Evolutionary conservation across 768 basidiomycete species (phyloP).

Genomic region (Hygrophorus russula): DNA sequence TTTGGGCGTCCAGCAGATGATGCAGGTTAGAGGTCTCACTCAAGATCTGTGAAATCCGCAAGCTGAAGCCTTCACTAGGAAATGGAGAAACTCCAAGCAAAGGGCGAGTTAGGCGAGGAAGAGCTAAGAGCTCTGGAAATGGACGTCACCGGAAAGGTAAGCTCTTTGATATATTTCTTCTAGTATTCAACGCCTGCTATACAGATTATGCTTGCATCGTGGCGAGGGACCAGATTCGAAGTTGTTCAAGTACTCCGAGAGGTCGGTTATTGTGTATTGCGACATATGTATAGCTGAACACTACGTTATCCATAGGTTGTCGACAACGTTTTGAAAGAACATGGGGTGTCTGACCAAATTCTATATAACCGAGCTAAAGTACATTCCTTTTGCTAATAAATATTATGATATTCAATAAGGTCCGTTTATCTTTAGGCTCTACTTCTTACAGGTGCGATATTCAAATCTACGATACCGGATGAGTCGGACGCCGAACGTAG

Average conservation of each 20-base stretch:
- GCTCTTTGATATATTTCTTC: constrained; percentile 3
- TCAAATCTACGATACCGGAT: constrained; percentile 77
- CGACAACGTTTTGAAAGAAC: constrained; percentile 79
- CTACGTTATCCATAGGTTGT: constrained; percentile 42
- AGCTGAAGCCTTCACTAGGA: constrained; percentile 34
- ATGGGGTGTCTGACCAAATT: constrained; percentile 55
- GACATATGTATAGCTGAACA: constrained; percentile 4
- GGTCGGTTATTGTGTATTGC: constrained; percentile 15
- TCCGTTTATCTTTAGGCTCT: constrained; percentile 45
- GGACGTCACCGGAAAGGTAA: constrained; percentile 85
- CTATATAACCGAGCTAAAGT: constrained; percentile 83
- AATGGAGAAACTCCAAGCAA: constrained; percentile 83
- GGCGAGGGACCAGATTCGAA: constrained; percentile 95
- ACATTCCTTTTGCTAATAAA: constrained; percentile 5
- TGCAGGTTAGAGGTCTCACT: constrained; percentile 33
- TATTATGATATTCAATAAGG: not conserved
- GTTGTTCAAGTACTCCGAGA: constrained; percentile 84
- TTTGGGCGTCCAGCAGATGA: constrained; percentile 65
- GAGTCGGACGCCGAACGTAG: constrained; percentile 90
- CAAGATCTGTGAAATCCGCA: not conserved
- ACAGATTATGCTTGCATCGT: constrained; percentile 90
- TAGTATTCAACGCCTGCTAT: not conserved
- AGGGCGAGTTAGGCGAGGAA: constrained; percentile 83
- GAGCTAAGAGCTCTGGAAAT: constrained; percentile 78
- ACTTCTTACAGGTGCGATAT: constrained; percentile 81